phyloP scores from a whole-genome alignment of 345 rosid species.

The Heritiera fomes region DNA sequence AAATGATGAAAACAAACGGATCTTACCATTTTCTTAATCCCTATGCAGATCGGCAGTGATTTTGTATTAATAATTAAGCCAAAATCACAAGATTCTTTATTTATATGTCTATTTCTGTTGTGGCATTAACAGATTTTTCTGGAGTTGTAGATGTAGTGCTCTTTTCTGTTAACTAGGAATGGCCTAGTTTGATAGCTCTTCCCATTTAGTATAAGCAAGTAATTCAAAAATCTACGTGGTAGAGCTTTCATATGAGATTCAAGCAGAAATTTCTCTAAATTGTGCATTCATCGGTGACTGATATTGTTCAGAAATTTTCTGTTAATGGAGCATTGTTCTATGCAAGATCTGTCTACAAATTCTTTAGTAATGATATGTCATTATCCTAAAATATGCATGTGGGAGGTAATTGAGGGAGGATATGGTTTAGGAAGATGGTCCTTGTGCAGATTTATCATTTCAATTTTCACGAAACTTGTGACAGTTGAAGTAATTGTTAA shows the following conservation, averaged over 20 bases:
- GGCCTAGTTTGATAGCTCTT: background rate
- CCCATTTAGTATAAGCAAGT: background rate
- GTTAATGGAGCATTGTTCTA: background rate
- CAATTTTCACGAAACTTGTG: background rate
- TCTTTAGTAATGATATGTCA: background rate
- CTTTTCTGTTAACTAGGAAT: background rate
- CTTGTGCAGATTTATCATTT: background rate
- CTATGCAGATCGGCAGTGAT: background rate
- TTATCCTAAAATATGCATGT: background rate
- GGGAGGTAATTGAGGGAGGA: background rate
- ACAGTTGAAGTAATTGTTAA: background rate
- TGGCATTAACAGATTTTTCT: background rate
- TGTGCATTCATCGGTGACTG: background rate
- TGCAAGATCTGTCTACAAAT: background rate
- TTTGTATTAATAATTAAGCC: background rate
- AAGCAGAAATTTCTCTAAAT: background rate
- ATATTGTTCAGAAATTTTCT: background rate
- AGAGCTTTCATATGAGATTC: background rate
- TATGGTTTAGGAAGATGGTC: background rate
- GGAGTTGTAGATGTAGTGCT: background rate
- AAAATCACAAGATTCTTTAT: background rate
- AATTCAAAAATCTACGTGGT: background rate
- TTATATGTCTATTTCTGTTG: background rate
- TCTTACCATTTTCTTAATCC: background rate
- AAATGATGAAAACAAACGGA: background rate